Percentiles rank a stretch among this genome's conserved stretches.
These are phyloP conservation scores for Apiospora sp. DNA, from an alignment of 2,329 filamentous ascomycete species.

Conservation along the genomic window DNA sequence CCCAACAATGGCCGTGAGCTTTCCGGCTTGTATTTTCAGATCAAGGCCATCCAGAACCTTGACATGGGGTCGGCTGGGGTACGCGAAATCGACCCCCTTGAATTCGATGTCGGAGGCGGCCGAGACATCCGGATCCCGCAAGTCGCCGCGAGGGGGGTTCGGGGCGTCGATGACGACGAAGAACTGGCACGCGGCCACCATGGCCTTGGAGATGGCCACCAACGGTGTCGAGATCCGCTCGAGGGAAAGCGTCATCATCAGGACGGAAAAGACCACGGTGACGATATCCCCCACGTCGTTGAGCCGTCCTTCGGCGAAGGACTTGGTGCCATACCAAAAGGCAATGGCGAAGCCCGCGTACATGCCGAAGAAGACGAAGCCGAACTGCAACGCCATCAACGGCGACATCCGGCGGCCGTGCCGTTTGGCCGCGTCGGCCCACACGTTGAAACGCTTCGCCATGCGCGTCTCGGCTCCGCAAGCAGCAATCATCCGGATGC, in stretches of 20 bases:
- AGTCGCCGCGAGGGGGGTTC: slow-evolving; percentile 47
- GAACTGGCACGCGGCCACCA: slow-evolving; percentile 65
- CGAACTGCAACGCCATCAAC: slow-evolving; percentile 60
- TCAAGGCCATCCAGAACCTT: slow-evolving; percentile 68
- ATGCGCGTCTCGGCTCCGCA: slow-evolving; percentile 67
- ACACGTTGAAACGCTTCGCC: slow-evolving; percentile 59
- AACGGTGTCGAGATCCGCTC: slow-evolving; percentile 65
- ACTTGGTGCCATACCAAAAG: slow-evolving; percentile 70
- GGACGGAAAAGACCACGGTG: slow-evolving; percentile 65
- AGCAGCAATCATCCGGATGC: slow-evolving; percentile 68
- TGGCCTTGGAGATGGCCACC: slow-evolving; percentile 65
- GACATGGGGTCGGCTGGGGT: slow-evolving; percentile 71
- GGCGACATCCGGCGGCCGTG: slow-evolving; percentile 59
- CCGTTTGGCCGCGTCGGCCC: slow-evolving; percentile 61
- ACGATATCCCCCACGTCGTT: slow-evolving; percentile 61
- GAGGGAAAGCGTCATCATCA: slow-evolving; percentile 64
- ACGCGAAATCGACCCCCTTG: slow-evolving; percentile 73
- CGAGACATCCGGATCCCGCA: slow-evolving; percentile 58
- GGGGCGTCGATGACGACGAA: slow-evolving; percentile 63
- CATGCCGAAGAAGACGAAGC: slow-evolving; percentile 62
- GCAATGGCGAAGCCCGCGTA: slow-evolving; percentile 62
- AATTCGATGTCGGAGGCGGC: slow-evolving; percentile 65
- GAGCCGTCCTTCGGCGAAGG: slow-evolving; percentile 55
- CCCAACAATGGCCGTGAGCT: slow-evolving; percentile 77
- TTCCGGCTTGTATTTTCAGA: slow-evolving; percentile 67